Evolutionary conservation across 2,329 filamentous ascomycete genomes (phyloP).

Genomic region (Harringtonia aguacate): DNA sequence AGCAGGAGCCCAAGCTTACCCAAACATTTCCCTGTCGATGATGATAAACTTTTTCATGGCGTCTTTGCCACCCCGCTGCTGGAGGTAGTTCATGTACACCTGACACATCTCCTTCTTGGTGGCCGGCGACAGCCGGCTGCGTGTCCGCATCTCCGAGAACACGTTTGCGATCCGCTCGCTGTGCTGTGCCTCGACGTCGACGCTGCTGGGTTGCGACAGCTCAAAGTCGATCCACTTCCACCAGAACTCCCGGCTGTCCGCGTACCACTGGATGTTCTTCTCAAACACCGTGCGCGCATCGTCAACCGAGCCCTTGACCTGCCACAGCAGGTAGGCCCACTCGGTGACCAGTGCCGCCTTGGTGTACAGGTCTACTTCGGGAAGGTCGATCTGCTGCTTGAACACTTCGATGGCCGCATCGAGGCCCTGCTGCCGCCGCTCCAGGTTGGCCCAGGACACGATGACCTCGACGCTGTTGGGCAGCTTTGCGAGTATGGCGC

Average conservation of each 20-base stretch:
- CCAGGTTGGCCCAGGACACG: conserved; percentile 75
- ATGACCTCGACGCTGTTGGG: conserved; percentile 83
- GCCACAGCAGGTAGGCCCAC: conserved; percentile 82
- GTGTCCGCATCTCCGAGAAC: conserved; percentile 61
- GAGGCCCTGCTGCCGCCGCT: conserved; percentile 71
- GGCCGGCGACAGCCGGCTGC: conserved; percentile 56
- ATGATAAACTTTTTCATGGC: conserved; percentile 77
- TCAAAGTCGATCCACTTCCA: conserved; percentile 82
- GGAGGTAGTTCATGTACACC: conserved; percentile 72
- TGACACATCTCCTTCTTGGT: conserved; percentile 67
- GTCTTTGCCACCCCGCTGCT: conserved; percentile 71
- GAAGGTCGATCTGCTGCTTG: conserved; percentile 67
- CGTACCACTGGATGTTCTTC: conserved; percentile 73
- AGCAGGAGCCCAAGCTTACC: conserved; percentile 36
- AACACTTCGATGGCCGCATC: conserved; percentile 78
- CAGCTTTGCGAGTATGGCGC: conserved; percentile 63
- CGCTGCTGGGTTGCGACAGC: conserved; percentile 64
- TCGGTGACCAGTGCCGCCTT: conserved; percentile 83
- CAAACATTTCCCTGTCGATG: conserved; percentile 80
- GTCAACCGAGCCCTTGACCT: conserved; percentile 67
- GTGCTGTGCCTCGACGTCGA: conserved; percentile 52
- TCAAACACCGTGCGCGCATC: conserved; percentile 77
- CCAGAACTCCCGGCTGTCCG: conserved; percentile 85
- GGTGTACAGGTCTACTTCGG: conserved; percentile 61
- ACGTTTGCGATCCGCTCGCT: conserved; percentile 71